Base-by-base conservation (phyloP, 768 basidiomycete species). In the Lactarius deliciosus region DNA sequence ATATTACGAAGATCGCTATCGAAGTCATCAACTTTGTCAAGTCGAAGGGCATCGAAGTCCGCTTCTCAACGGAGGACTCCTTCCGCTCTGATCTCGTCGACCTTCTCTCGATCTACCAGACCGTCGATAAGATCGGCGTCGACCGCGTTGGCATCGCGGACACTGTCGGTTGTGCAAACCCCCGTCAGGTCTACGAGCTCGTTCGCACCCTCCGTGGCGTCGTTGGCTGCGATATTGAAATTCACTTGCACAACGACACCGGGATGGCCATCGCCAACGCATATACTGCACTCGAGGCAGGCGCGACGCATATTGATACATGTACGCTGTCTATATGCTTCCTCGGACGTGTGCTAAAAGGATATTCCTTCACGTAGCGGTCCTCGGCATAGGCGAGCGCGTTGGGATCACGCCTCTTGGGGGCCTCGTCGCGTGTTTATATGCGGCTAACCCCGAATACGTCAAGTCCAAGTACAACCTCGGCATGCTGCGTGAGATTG, bases 401-500 rank as follows among this genome's bases (percentile, higher is more conserved):
- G 97, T 98, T 70, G 97, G 97, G 68, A 99, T 99, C 77, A 98
- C 97, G 32, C 94, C 97, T 71, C 89, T 98, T 15, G 97, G 97
- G 58, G 97, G 96, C 61, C 87, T 99, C 67, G 86, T 99, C 64
- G 96, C 97, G 25, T 96, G 97, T 78, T 86, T 99, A 74, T 95
- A 96, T 75, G 94, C 94, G 67, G 94, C 94, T 74, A 89, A 98
- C 80, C 96, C 96, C 30, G 97, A 98, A 75, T 98, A 98, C 76
- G 96, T 98, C 88, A 98, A 98, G 85, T 78, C 85, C 86, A 99
- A 99, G 89, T 99, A 98, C 83, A 97, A 98, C 79, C 87, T 98
- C 54, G 79, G 86, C 67, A 96, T 96, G 92, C 89, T 99, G 63
- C 92, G 97, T 73, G 97, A 98, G 79, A 92, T 99, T 72, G 97